A percentile compares a stretch with the other conserved stretches of the same genome.
phyloP scores from a whole-genome alignment of 2,329 filamentous ascomycete genomes.

The Aspergillus pseudoglaucus region DNA sequence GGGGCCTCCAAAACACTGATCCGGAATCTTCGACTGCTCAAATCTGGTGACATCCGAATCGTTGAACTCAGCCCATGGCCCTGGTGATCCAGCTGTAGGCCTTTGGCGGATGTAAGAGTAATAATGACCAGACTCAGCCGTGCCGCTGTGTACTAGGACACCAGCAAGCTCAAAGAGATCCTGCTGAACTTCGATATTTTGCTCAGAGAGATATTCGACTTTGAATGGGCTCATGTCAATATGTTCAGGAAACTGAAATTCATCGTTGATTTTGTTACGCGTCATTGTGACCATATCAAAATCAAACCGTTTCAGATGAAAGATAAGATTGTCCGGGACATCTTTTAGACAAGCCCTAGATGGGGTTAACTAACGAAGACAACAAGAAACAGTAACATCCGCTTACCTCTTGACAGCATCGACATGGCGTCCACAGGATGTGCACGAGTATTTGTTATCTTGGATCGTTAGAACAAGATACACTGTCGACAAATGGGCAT shows the following conservation, averaged over 20 bases:
- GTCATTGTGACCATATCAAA: slow-evolving; percentile 58
- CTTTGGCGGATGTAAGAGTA: slow-evolving; percentile 91
- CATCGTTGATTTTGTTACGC: slow-evolving; percentile 90
- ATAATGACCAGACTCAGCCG: slow-evolving; percentile 91
- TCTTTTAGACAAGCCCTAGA: slow-evolving; percentile 79
- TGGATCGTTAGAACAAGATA: slow-evolving; percentile 14
- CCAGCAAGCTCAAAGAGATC: slow-evolving; percentile 94
- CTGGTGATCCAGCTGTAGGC: slow-evolving; percentile 44
- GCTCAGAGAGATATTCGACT: slow-evolving; percentile 70
- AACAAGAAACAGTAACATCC: slow-evolving; percentile 5
- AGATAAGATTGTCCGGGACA: slow-evolving; percentile 87
- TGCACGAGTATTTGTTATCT: slow-evolving; percentile 98
- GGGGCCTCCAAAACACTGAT: slow-evolving; percentile 71
- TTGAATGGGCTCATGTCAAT: slow-evolving; percentile 90
- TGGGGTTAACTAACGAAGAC: slow-evolving; percentile 9
- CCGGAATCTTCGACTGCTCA: slow-evolving; percentile 66
- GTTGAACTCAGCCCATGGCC: slow-evolving; percentile 85
- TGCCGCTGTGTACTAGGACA: slow-evolving; percentile 86
- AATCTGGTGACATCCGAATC: slow-evolving; percentile 75
- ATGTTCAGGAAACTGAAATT: slow-evolving; percentile 75
- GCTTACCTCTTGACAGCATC: slow-evolving; percentile 78
- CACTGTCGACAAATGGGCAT: too few relatives aligned
- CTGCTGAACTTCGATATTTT: slow-evolving; percentile 48
- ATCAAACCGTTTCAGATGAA: slow-evolving; percentile 68
- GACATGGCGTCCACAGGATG: slow-evolving; percentile 78